Percentiles rank a stretch among this genome's conserved stretches.
phyloP scores from a whole-genome alignment of 495 filamentous ascomycete genomes.

The Aspergillus hancockii region DNA sequence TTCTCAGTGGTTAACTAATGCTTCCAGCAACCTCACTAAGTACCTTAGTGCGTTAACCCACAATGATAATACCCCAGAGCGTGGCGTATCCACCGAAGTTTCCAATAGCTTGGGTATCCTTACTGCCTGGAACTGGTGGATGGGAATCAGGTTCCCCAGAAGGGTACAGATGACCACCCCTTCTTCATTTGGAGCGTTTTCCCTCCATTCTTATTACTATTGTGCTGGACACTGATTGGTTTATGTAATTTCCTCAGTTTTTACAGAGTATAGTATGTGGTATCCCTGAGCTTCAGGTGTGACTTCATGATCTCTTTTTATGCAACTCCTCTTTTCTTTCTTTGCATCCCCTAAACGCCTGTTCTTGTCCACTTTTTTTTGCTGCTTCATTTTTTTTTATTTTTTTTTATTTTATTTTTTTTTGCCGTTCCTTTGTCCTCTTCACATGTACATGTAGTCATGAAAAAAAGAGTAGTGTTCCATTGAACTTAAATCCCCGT shows the following conservation, averaged over 20 bases:
- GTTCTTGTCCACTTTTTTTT: no score
- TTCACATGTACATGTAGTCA: neutral
- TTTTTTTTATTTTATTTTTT: slow-evolving; percentile 2
- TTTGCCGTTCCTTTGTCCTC: slow-evolving; percentile 3
- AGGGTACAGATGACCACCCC: neutral
- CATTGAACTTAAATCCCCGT: no score
- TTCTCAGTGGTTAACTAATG: neutral
- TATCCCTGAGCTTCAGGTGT: neutral
- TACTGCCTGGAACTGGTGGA: neutral
- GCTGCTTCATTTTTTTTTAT: neutral
- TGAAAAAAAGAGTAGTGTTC: no score
- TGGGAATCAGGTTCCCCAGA: neutral
- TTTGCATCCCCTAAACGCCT: no score
- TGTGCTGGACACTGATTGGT: neutral
- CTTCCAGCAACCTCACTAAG: neutral
- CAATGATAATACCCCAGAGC: neutral
- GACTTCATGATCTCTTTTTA: neutral
- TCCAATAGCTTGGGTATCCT: slow-evolving; percentile 2
- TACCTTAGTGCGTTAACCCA: neutral
- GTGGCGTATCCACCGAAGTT: neutral
- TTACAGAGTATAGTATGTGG: neutral
- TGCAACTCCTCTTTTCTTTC: neutral
- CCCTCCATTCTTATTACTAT: neutral
- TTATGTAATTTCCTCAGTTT: neutral
- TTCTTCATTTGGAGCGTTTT: neutral